phyloP scores from a whole-genome alignment of 768 basidiomycete species.

The Phallus indusiatus region DNA sequence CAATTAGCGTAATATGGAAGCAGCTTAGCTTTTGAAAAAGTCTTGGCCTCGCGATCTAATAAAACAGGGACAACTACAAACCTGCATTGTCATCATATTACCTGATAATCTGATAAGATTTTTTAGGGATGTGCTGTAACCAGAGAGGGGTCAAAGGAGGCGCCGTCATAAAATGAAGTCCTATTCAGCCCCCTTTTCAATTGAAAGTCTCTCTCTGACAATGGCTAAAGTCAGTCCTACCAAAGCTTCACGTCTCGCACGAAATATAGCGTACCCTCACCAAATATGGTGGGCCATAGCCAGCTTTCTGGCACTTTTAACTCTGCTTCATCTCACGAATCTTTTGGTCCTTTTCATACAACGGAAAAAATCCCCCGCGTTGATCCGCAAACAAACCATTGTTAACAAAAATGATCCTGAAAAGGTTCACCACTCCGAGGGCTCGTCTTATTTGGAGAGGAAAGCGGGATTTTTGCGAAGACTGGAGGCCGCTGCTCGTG shows the following conservation, averaged over 20 bases:
- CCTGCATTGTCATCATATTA: not conserved
- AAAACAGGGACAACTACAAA: too few species aligned
- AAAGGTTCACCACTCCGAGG: not conserved
- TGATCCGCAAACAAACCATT: not conserved
- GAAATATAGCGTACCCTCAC: constrained; percentile 25
- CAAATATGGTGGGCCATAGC: constrained; percentile 35
- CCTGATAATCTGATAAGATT: not conserved
- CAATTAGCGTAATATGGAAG: too few species aligned
- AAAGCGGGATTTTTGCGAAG: not conserved
- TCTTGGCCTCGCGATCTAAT: too few species aligned
- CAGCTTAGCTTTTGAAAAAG: too few species aligned
- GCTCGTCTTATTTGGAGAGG: not conserved
- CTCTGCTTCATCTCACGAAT: constrained; percentile 23
- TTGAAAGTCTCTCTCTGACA: not conserved
- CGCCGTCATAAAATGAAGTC: not conserved
- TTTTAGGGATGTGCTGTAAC: not conserved
- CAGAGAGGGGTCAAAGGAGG: too few species aligned
- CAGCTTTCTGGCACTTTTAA: constrained; percentile 32
- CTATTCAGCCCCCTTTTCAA: not conserved
- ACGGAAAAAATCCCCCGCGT: not conserved
- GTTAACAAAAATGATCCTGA: not conserved
- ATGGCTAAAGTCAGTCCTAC: not conserved
- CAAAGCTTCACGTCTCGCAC: not conserved
- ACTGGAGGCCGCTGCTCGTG: constrained; percentile 20
- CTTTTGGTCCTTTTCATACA: not conserved